These are phyloP conservation scores for Coemansia biformis DNA, from an alignment of 192 early-diverging fungal genomes.

Conservation along the genomic window DNA sequence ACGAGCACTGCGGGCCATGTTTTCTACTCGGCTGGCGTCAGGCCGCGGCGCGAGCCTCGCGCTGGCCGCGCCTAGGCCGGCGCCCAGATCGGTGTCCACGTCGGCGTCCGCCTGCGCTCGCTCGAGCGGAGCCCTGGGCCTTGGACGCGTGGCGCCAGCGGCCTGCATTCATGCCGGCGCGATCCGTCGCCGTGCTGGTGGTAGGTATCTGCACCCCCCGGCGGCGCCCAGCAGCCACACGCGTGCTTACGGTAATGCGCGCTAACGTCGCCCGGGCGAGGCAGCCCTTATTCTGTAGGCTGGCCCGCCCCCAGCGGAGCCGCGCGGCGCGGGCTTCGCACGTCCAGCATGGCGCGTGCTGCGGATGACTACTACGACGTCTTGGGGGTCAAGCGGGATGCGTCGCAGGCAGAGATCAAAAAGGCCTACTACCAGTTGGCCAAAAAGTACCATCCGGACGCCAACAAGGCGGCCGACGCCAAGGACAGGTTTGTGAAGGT, in stretches of 20 bases:
- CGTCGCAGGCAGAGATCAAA: constrained; percentile 86
- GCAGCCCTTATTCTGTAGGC: not conserved
- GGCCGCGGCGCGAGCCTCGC: constrained; percentile 5
- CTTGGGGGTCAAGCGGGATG: constrained; percentile 74
- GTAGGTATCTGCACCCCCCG: not conserved
- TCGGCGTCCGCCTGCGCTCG: too few species aligned
- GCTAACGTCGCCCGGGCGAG: not conserved
- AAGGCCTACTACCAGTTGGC: constrained; percentile 96
- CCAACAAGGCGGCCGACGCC: constrained; percentile 85
- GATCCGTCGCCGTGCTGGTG: not conserved
- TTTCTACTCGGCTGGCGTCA: constrained; percentile 5
- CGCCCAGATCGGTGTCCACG: too few species aligned
- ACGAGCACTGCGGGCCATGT: not conserved
- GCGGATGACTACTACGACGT: constrained; percentile 82
- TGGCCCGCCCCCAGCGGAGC: not conserved
- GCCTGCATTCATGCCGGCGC: constrained; percentile 1
- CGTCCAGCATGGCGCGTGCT: constrained; percentile 2
- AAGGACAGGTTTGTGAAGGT: constrained; percentile 97
- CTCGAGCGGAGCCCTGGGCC: not conserved
- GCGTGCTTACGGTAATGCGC: constrained; percentile 4
- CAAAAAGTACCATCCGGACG: constrained; percentile 97
- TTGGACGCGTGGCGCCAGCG: not conserved
- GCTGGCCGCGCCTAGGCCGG: not conserved
- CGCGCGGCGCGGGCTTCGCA: constrained; percentile 31
- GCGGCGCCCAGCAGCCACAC: not conserved